phyloP scores from a whole-genome alignment of 2,329 filamentous ascomycete species.

The Neonectria faginata region DNA sequence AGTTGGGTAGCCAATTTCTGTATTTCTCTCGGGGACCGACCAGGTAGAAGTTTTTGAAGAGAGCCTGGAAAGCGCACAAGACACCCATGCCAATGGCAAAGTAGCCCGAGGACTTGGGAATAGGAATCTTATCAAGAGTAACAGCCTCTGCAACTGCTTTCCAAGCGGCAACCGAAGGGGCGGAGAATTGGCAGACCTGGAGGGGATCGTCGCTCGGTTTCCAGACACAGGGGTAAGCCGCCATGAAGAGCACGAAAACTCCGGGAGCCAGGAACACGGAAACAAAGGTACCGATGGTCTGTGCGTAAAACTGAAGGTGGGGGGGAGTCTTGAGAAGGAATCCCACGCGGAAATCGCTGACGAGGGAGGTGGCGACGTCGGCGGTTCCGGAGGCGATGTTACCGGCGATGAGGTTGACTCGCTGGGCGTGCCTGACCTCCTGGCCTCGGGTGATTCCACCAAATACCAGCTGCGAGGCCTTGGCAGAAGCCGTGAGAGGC shows the following conservation, averaged over 20 bases:
- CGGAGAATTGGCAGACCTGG: slow-evolving; percentile 65
- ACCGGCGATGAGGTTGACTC: slow-evolving; percentile 74
- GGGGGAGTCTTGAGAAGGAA: slow-evolving; percentile 75
- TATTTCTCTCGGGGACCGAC: slow-evolving; percentile 65
- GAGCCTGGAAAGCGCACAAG: slow-evolving; percentile 62
- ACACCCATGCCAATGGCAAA: slow-evolving; percentile 68
- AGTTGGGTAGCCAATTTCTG: slow-evolving; percentile 69
- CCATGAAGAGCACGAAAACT: slow-evolving; percentile 75
- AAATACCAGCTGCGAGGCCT: slow-evolving; percentile 76
- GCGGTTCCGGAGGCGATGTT: slow-evolving; percentile 67
- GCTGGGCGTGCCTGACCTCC: slow-evolving; percentile 64
- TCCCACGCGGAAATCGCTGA: slow-evolving; percentile 74
- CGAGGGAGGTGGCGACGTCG: slow-evolving; percentile 64
- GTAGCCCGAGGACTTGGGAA: slow-evolving; percentile 65
- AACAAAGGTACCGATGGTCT: slow-evolving; percentile 70
- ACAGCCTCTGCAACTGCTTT: slow-evolving; percentile 72
- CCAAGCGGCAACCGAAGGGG: slow-evolving; percentile 75
- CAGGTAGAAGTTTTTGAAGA: slow-evolving; percentile 66
- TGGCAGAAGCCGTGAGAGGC: slow-evolving; percentile 74
- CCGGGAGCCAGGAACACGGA: slow-evolving; percentile 75
- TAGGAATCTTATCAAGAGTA: slow-evolving; percentile 66
- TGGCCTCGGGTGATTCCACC: slow-evolving; percentile 71
- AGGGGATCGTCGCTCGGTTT: slow-evolving; percentile 54
- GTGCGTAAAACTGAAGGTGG: slow-evolving; percentile 74
- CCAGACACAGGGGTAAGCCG: slow-evolving; percentile 76